Evolutionary conservation across 73 alveolate genomes (phyloP), one percentile per base, ranked within the genome.

Genomic region (Vitrella brassicaformis): DNA sequence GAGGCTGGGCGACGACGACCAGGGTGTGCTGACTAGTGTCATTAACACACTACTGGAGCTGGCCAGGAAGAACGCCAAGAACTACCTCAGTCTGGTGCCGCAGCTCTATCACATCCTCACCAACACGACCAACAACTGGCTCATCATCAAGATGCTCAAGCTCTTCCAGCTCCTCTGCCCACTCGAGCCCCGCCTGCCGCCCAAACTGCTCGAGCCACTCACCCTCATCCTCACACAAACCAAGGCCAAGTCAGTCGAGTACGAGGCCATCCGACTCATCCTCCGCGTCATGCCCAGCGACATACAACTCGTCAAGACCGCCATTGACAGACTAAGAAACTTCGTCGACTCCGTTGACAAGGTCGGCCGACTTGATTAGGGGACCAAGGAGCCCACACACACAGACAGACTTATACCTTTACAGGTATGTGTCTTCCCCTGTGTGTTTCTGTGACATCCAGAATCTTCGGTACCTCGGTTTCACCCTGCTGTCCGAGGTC

Each of bases 171-270:
- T 77, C 46, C 78, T 77, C 10, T 47, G 71, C 0, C 84, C 84
- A 30, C 30, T 77, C 78, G 84, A 77, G 69, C 75, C 84, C 18
- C 77, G 84, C 0, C 67, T 77, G 31, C 84, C 84, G n/a, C 73
- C 78, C 73, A 77, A 77, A 71, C 31, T 77, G 70, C 78, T 77
- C 46, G 84, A 77, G 78, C 70, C 45, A 0, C 47, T 66, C 56
- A 69, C 29, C 70, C 14, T 14, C 14, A 4, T 39, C 56, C 56
- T 39, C 56, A 39, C 56, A 4, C 4, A 39, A 4, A 39, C 56
- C 4, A 4, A 14, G 22, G 56, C 56, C 4, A 39, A 39, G 56
- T 39, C 56, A 39, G 56, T 39, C 56, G 56, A 39, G 56, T 39
- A 39, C 14, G 56, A 39, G 56, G 56, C 56, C 56, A 39, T 39